Evolutionary conservation across 345 rosid genomes (phyloP).

Genomic region (Arabis hirsuta): DNA sequence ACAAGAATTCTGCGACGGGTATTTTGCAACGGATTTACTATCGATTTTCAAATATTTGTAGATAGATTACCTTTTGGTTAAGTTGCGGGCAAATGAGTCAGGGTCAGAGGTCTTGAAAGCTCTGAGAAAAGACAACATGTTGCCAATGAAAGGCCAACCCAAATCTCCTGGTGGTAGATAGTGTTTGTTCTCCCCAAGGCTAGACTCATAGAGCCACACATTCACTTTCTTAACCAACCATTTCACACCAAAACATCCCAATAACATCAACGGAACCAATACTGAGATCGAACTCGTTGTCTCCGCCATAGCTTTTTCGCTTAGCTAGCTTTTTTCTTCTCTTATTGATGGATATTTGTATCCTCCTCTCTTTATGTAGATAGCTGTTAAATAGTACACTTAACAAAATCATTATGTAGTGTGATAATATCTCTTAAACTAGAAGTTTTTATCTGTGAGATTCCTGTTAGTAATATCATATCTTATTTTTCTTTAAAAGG

Average conservation of each 20-base stretch:
- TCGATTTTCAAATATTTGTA: neutral
- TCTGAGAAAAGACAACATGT: conserved; percentile 51
- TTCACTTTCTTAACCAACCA: conserved; percentile 48
- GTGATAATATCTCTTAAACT: conserved; percentile 3
- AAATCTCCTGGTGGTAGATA: conserved; percentile 57
- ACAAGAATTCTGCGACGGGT: neutral
- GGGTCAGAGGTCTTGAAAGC: conserved; percentile 56
- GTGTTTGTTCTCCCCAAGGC: conserved; percentile 43
- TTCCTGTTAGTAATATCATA: neutral
- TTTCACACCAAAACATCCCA: conserved; percentile 28
- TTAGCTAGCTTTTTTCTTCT: conserved; percentile 5
- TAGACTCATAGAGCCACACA: conserved; percentile 43
- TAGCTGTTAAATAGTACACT: conserved; percentile 9
- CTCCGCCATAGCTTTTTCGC: conserved; percentile 35
- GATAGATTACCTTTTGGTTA: conserved; percentile 41
- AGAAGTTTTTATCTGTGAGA: neutral
- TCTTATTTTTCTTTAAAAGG: neutral
- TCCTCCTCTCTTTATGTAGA: conserved; percentile 16
- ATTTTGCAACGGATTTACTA: neutral
- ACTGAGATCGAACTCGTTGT: conserved; percentile 24
- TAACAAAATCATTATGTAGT: neutral
- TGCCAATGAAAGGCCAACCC: conserved; percentile 58
- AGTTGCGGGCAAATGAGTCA: conserved; percentile 46
- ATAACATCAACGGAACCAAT: conserved; percentile 30
- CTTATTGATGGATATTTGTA: conserved; percentile 3